Evolutionary conservation across 2,329 filamentous ascomycete genomes (phyloP).

Genomic region (Ophiocordyceps polyrhachis-furcata): DNA sequence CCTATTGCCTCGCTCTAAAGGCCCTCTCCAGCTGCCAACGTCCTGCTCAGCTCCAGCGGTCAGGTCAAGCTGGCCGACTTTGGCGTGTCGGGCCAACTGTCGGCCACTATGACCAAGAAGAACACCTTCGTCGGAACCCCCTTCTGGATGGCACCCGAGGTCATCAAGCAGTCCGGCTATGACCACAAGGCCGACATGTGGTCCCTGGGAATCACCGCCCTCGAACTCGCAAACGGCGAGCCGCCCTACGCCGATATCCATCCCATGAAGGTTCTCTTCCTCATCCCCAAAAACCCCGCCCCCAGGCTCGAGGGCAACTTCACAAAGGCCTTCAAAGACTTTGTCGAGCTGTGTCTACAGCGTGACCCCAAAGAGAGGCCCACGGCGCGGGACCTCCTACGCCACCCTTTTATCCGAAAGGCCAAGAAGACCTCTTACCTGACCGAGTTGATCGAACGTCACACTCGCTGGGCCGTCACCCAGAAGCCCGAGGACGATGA

Average conservation of each 20-base stretch:
- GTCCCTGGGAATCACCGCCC: constrained; percentile 81
- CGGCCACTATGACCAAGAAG: constrained; percentile 91
- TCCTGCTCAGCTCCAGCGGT: constrained; percentile 72
- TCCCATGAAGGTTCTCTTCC: constrained; percentile 84
- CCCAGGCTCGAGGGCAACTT: constrained; percentile 73
- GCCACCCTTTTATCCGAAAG: constrained; percentile 70
- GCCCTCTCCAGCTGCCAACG: constrained; percentile 55
- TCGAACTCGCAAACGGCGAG: constrained; percentile 75
- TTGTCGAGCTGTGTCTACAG: constrained; percentile 72
- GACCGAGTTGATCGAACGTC: constrained; percentile 84
- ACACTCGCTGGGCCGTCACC: constrained; percentile 70
- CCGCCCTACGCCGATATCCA: constrained; percentile 71
- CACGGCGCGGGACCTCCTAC: constrained; percentile 69
- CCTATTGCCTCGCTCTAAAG: background rate
- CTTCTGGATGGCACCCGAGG: constrained; percentile 93
- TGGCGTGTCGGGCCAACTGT: constrained; percentile 87
- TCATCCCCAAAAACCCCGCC: constrained; percentile 75
- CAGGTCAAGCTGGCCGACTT: constrained; percentile 96
- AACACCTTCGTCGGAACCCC: constrained; percentile 97
- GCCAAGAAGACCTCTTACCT: constrained; percentile 88
- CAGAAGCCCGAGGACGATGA: constrained; percentile 58
- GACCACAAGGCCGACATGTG: constrained; percentile 90
- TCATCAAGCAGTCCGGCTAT: constrained; percentile 68
- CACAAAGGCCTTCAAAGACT: constrained; percentile 85
- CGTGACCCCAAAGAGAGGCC: constrained; percentile 78